Conservation (phyloP, 768 basidiomycete species). For the Sarcodon sp. region DNA sequence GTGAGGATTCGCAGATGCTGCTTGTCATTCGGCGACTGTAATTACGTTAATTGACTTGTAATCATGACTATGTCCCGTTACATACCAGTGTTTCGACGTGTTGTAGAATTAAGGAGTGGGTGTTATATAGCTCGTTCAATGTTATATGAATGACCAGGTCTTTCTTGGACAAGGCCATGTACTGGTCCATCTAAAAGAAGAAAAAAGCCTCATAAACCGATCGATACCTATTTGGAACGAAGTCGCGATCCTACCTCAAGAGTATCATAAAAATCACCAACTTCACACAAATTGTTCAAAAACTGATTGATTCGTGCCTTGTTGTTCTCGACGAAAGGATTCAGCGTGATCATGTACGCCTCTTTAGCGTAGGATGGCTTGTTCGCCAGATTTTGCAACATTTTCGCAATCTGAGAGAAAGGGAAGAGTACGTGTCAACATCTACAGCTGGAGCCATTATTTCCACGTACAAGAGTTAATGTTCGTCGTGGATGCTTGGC, state of each 20-base stretch:
- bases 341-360: conserved; percentile 95
- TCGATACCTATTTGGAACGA: not conserved
- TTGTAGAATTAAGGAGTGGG: conserved; percentile 88
- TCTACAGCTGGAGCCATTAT: not conserved
- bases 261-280: conserved; percentile 98
- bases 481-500: conserved; percentile 97
- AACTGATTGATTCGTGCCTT: conserved; percentile 97
- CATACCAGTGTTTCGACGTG: conserved; percentile 90
- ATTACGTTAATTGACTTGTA: not conserved
- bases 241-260: conserved; percentile 52
- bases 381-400: conserved; percentile 98
- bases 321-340: conserved; percentile 98
- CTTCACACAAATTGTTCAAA: conserved; percentile 93
- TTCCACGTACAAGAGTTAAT: conserved; percentile 60
- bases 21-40: conserved; percentile 91
- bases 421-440: not conserved
- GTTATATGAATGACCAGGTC: conserved; percentile 98
- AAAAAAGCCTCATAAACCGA: not conserved
- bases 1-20: conserved; percentile 93
- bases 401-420: conserved; percentile 83
- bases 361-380: conserved; percentile 98
- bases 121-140: conserved; percentile 97
- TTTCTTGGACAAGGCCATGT: conserved; percentile 99
- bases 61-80: conserved; percentile 3
- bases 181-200: conserved; percentile 87